These are phyloP conservation scores for Butyriboletus loyo DNA, from an alignment of 768 basidiomycete genomes.

Conservation along the genomic window DNA sequence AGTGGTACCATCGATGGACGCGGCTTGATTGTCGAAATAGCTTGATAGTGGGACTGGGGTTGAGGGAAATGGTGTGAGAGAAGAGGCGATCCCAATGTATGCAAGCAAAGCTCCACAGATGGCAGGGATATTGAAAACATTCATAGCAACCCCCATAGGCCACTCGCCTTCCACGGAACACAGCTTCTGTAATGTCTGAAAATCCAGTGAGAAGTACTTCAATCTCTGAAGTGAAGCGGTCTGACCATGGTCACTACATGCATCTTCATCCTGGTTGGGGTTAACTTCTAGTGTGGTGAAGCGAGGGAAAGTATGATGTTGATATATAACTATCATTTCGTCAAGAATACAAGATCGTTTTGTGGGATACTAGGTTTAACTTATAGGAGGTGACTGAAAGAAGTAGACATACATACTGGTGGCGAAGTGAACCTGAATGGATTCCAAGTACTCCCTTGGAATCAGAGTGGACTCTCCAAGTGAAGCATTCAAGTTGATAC, in stretches of 20 bases:
- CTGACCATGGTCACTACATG: constrained; percentile 15
- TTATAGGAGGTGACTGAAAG: not conserved
- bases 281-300: not conserved
- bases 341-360: not conserved
- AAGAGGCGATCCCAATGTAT: constrained; percentile 8
- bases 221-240: not conserved
- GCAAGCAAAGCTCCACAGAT: constrained; percentile 23
- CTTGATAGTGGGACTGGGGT: constrained; percentile 26
- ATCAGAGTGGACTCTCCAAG: too few species aligned
- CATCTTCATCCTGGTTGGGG: not conserved
- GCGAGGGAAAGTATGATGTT: not conserved
- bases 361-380: not conserved
- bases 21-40: constrained; percentile 44
- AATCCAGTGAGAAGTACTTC: not conserved
- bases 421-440: too few species aligned
- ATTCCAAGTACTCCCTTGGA: too few species aligned
- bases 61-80: constrained; percentile 33
- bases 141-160: constrained; percentile 11
- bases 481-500: too few species aligned
- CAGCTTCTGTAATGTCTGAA: constrained; percentile 6
- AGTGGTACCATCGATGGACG: constrained; percentile 35
- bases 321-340: not conserved
- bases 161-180: constrained; percentile 7
- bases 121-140: constrained; percentile 17
- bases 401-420: not conserved